Base-by-base conservation (phyloP, 192 early-diverging fungal species). In the Umbelopsis vinacea region DNA sequence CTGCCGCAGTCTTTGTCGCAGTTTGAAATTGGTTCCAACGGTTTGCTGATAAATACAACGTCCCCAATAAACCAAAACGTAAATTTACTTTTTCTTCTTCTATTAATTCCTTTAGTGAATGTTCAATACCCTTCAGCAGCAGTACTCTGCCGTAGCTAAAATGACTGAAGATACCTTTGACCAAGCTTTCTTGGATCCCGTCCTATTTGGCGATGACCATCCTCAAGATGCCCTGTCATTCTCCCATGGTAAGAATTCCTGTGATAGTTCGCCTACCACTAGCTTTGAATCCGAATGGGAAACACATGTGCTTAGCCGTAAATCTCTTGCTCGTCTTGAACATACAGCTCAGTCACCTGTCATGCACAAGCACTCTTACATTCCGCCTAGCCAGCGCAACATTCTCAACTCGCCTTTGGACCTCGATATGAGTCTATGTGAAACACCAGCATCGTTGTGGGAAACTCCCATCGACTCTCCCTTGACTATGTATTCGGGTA, bases 241-340 rank as follows among this genome's bases (percentile, higher is more conserved):
- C 57, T 63, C 57, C 17, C 57, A 63, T 63, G 57, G 57, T 63
- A 63, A 63, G 57, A 63, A 63, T 26, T 63, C 57, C 26, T 37
- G 33, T 63, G 57, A 63, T 19, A 63, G 33, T 26, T 63, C 57
- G 29, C 57, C 57, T 37, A 37, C 57, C 15, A 50, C 48, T 8
- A 50, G 48, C n/a, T 63, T 63, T 63, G 57, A 63, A 38, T 37
- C 57, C 26, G 57, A 63, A 63, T 63, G 57, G 57, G 57, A 63
- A 63, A 37, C 57, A 63, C 57, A 63, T 63, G 33, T 63, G 26
- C 57, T 63, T 22, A 63, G 57, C 33, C 57, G 57, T 63, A 63
- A 63, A 37, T 63, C 57, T 63, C 57, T 63, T 63, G 57, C 57
- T 63, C 57, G 57, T 63, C 57, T 63, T 63, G 57, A 63, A 63